Percentiles rank a stretch among this genome's conserved stretches.
Conservation (phyloP, 148 eudicot species). For the Cornus kousa region DNA sequence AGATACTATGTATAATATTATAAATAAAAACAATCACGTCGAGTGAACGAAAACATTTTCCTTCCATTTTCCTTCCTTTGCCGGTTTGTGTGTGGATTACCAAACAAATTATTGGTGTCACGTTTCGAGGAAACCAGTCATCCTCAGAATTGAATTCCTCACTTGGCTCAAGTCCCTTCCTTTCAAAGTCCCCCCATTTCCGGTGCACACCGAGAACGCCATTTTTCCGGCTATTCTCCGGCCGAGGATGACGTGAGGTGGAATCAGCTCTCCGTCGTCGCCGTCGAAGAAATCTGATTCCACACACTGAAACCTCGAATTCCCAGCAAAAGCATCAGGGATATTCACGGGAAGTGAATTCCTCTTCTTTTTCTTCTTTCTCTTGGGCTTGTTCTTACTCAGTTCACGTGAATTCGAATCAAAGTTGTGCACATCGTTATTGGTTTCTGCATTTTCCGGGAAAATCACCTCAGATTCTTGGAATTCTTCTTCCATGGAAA, state of each 20-base stretch:
- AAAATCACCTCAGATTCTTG: slow-evolving; percentile 41
- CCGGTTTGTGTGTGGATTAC: too few relatives aligned
- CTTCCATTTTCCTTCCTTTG: neutral
- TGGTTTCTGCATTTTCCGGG: neutral
- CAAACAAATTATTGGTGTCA: neutral
- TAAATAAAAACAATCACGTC: too few relatives aligned
- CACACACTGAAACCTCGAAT: neutral
- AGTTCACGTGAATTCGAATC: neutral
- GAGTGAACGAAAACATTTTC: neutral
- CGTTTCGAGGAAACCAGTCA: slow-evolving; percentile 74
- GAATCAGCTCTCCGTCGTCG: slow-evolving; percentile 18
- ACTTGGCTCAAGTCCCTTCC: slow-evolving; percentile 64
- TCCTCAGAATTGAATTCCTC: slow-evolving; percentile 60
- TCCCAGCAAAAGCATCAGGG: slow-evolving; percentile 9
- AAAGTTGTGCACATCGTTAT: neutral
- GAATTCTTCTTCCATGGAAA: slow-evolving; percentile 39
- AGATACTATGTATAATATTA: neutral
- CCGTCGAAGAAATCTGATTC: slow-evolving; percentile 15
- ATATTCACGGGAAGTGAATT: slow-evolving; percentile 30
- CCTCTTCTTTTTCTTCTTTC: slow-evolving; percentile 1
- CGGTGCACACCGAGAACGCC: slow-evolving; percentile 39
- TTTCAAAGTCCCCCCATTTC: slow-evolving; percentile 50
- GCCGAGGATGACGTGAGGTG: slow-evolving; percentile 54
- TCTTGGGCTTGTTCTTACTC: neutral
- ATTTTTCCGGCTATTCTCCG: slow-evolving; percentile 46